Evolutionary conservation across 257 asterid species (phyloP).

Genomic region (Plectranthus barbatus): DNA sequence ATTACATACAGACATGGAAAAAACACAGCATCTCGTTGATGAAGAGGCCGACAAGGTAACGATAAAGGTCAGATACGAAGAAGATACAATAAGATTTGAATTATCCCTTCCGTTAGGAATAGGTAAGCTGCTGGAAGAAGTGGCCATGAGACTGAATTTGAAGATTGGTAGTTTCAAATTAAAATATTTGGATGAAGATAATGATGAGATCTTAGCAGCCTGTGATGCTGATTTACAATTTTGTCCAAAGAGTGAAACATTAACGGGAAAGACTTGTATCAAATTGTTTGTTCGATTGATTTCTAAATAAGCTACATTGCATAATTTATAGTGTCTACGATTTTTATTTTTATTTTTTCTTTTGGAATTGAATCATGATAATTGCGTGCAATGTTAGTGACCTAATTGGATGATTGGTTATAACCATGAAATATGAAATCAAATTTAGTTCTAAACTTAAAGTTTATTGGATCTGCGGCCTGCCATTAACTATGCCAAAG

Average conservation of each 20-base stretch:
- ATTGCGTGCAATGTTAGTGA: no score
- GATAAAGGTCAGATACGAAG: constrained; percentile 9
- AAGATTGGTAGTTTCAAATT: constrained; percentile 5
- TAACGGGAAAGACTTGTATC: not conserved
- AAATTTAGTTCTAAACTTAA: no score
- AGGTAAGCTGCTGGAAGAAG: constrained; percentile 7
- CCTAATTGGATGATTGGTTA: no score
- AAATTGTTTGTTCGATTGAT: not conserved
- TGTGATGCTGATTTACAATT: constrained; percentile 5
- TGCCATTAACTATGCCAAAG: no score
- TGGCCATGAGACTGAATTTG: constrained; percentile 7
- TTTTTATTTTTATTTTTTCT: no score
- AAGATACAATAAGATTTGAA: constrained; percentile 2
- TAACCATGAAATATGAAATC: no score
- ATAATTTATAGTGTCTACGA: no score
- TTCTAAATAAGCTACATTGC: no score
- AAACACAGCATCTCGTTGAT: not conserved
- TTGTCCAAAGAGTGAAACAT: not conserved
- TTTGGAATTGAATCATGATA: no score
- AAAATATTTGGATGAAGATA: no score
- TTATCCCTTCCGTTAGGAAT: constrained; percentile 1
- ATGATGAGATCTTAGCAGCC: constrained; percentile 2
- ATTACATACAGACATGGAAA: not conserved
- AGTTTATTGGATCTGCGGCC: no score
- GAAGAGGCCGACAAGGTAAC: not conserved